Percentiles rank a stretch among this genome's conserved stretches.
Conservation (phyloP, 495 filamentous ascomycete species). For the Penicillium cosmopolitanum region DNA sequence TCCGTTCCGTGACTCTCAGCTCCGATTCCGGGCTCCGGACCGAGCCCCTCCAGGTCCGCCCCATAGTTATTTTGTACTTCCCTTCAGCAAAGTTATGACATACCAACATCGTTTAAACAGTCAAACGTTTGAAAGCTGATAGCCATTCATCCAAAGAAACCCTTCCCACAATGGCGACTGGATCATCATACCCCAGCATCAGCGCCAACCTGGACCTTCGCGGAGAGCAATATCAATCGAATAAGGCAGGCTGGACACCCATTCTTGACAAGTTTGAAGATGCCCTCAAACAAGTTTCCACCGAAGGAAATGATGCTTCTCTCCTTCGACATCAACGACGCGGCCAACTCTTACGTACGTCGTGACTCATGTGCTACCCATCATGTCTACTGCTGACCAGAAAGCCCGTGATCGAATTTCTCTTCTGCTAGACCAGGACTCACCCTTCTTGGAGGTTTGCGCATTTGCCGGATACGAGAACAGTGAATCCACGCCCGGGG, state of each 20-base stretch:
- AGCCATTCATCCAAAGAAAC: not conserved
- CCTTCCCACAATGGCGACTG: constrained; percentile 15
- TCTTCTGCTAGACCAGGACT: constrained; percentile 29
- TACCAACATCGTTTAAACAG: not conserved
- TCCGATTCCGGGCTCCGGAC: not conserved
- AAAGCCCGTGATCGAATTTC: constrained; percentile 29
- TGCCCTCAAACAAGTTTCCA: constrained; percentile 19
- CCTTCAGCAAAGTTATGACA: not conserved
- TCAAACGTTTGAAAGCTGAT: not conserved
- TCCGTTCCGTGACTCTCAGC: not conserved
- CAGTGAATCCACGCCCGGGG: constrained; percentile 26
- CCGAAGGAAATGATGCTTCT: constrained; percentile 24
- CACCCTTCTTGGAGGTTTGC: constrained; percentile 28
- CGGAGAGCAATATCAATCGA: constrained; percentile 19
- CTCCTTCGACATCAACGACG: constrained; percentile 26
- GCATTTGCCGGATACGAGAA: constrained; percentile 29
- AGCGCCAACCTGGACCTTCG: constrained; percentile 22
- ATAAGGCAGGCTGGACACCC: constrained; percentile 22
- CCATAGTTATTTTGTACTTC: not conserved
- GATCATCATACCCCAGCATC: constrained; percentile 20
- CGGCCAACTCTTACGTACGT: constrained; percentile 28
- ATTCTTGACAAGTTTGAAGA: constrained; percentile 26
- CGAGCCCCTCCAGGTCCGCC: not conserved
- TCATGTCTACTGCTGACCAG: not conserved
- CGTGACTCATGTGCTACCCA: not conserved